Evolutionary conservation across 2,329 filamentous ascomycete species (phyloP), one percentile per base, ranked within the genome.

Genomic region (Diaporthe vaccinii): DNA sequence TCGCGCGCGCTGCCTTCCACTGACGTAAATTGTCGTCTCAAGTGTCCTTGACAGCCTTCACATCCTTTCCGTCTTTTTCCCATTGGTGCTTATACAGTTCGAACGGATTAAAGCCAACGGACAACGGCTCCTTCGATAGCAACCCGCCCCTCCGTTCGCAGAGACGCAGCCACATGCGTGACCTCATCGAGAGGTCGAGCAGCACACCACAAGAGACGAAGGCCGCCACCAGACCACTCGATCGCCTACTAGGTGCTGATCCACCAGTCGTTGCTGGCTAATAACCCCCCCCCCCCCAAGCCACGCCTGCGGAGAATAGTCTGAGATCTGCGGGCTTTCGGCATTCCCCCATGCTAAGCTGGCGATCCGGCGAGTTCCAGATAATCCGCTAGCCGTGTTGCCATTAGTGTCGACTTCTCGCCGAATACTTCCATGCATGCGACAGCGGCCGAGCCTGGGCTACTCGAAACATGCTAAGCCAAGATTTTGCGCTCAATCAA

Each of bases 281-380:
- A 36, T 4, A 39, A 39, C 9, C 12, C 61, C 44, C 44, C n/a
- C n/a, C n/a, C 14, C 22, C 44, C 44, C n/a, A 28, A 53, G 31
- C 28, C 46, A 53, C 17, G 46, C 34, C 49, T 28, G n/a, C 49
- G 65, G 31, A 69, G 46, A 53, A 51, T 55, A 69, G 34, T 55
- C 14, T 14, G 34, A 25, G 49, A 55, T 55, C 65, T 31, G 31
- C 34, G n/a, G 65, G 65, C 49, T 49, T 55, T 55, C 65, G 49
- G 49, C 65, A 55, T 14, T 55, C 49, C 46, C 65, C 65, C 46
- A 41, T 69, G 65, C 65, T 39, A 69, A 69, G 49, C 65, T 69
- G 65, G 46, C 49, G 65, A 69, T 69, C 65, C 65, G 65, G 65
- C 49, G 65, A 31, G 65, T 41, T 55, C 49, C 46, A 69, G 34